Evolutionary conservation across 495 filamentous ascomycete genomes (phyloP), one percentile per base, ranked within the genome.

Genomic region (Chaetomium cochliodes): DNA sequence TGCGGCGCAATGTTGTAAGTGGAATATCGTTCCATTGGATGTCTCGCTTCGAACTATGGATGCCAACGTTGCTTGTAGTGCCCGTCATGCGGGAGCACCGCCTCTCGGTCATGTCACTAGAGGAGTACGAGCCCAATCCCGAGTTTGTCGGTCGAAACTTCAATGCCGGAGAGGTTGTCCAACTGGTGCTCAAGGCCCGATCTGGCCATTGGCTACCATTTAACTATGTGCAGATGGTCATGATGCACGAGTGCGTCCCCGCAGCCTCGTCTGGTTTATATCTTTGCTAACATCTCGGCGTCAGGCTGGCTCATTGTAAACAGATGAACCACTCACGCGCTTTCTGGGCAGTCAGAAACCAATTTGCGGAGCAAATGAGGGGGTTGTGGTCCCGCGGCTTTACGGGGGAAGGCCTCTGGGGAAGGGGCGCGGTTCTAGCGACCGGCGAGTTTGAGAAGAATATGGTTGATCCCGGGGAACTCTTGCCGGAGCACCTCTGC

Each of bases 121-220:
- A 93, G 71, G 90, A 93, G 72, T 89, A 89, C 72, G 83, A 85
- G 37, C 83, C 86, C 6, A 93, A 92, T 72, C 68, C 71, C 12
- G 90, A 93, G 68, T 93, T 93, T 69, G 79, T 86, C 26, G 89
- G 89, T 28, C 87, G 89, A 46, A 92, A 92, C 65, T 91, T 93
- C 82, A 93, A 93, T 69, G 87, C 87, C 20, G 90, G 90, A n/a
- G 91, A 92, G 74, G 84, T 90, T 46, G 83, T 93, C 57, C 90
- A 93, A 72, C 80, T 93, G 2, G 90, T 93, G 13, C 82, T 93
- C 42, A 86, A 86, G 68, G 81, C 86, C 5, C 81, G 79, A 0
- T 80, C 79, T 0, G 85, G 86, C 7, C 77, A 81, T 59, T 93
- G 91, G 91, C 76, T 93, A 33, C 86, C 88, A 2, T 90, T 92